Evolutionary conservation across 2,329 filamentous ascomycete species (phyloP).

Genomic region (Xylariaceae sp.): DNA sequence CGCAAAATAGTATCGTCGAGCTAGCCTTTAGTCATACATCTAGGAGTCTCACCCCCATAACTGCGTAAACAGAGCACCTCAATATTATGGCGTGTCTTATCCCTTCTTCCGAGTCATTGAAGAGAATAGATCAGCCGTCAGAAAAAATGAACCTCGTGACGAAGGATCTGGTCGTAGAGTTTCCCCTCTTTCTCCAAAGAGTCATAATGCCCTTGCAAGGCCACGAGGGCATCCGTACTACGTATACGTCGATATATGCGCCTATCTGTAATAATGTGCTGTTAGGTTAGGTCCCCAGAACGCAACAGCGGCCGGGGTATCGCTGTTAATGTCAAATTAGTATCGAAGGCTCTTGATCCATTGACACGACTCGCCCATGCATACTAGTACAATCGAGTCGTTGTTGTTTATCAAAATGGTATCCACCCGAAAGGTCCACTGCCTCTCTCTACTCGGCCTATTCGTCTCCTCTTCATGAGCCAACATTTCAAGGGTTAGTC

Average conservation of each 20-base stretch:
- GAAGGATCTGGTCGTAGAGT: slow-evolving; percentile 15
- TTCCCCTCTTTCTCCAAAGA: slow-evolving; percentile 2
- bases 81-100: no score
- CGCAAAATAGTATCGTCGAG: not conserved
- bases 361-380: slow-evolving; percentile 13
- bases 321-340: slow-evolving; percentile 30
- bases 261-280: slow-evolving; percentile 27
- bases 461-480: not conserved
- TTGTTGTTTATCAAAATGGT: slow-evolving; percentile 17
- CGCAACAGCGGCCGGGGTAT: slow-evolving; percentile 28
- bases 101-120: no score
- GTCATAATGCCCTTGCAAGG: slow-evolving; percentile 13
- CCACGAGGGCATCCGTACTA: slow-evolving; percentile 17
- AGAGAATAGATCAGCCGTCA: slow-evolving; percentile 4
- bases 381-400: slow-evolving; percentile 15
- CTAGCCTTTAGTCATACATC: slow-evolving; percentile 7
- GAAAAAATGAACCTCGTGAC: not conserved
- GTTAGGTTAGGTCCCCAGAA: slow-evolving; percentile 16
- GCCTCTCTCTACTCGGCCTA: not conserved
- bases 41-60: slow-evolving; percentile 5
- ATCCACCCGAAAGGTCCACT: not conserved
- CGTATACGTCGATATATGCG: not conserved
- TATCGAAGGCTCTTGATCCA: slow-evolving; percentile 17
- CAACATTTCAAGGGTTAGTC: not conserved
- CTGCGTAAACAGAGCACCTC: no score